Evolutionary conservation across 1,139 yeast species (phyloP).

Genomic region (Taphrina communis): DNA sequence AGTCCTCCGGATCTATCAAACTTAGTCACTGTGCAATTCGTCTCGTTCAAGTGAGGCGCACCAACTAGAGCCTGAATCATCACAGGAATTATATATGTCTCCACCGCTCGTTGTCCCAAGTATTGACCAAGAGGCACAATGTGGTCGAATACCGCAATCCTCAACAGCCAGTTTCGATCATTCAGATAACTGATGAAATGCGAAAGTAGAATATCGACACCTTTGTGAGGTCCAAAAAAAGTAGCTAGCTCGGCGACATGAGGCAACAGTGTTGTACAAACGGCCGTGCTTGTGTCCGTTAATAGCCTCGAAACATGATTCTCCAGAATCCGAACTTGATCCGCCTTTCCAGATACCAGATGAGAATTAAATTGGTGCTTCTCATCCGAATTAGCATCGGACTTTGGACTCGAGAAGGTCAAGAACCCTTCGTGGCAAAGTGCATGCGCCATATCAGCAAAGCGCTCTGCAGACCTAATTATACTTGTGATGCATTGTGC

Average conservation of each 20-base stretch:
- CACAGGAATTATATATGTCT: slow-evolving; percentile 85
- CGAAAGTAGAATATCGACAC: slow-evolving; percentile 85
- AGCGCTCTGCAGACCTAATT: slow-evolving; percentile 66
- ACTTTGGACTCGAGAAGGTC: slow-evolving; percentile 51
- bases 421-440: slow-evolving; percentile 57
- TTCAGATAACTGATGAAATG: slow-evolving; percentile 91
- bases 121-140: slow-evolving; percentile 78
- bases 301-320: slow-evolving; percentile 67
- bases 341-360: slow-evolving; percentile 47
- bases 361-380: slow-evolving; percentile 53
- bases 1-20: slow-evolving; percentile 66
- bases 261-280: slow-evolving; percentile 70
- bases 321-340: slow-evolving; percentile 60
- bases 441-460: slow-evolving; percentile 69
- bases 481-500: slow-evolving; percentile 76
- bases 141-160: slow-evolving; percentile 74
- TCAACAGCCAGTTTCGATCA: slow-evolving; percentile 70
- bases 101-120: slow-evolving; percentile 80
- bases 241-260: slow-evolving; percentile 77
- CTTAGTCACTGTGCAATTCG: background rate
- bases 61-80: slow-evolving; percentile 78
- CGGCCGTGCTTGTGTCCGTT: slow-evolving; percentile 70
- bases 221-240: slow-evolving; percentile 82
- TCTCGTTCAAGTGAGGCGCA: background rate
- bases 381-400: slow-evolving; percentile 55